Evolutionary conservation across 169 alveolate genomes (phyloP), one percentile per base, ranked within the genome.

Genomic region (Cryptosporidium baileyi): DNA sequence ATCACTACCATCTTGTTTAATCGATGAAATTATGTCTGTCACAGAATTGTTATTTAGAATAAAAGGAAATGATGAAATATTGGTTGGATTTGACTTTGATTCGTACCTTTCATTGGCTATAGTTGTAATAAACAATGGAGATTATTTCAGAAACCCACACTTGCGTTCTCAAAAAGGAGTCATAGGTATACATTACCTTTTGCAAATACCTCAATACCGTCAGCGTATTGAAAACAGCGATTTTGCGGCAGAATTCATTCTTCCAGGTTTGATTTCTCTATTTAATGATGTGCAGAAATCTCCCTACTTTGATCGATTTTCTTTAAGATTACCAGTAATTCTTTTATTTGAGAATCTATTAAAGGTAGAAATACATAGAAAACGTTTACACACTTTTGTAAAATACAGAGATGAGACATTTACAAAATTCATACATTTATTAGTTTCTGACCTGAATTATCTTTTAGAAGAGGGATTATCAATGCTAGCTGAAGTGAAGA

Each of bases 401-500:
- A 91, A 88, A 41, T 57, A 90, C 34, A 91, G 89, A 49, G 89
- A 89, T 67, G 94, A 94, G 81, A 63, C 90, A 41, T 94, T 93
- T 63, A 93, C 94, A n/a, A 95, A 94, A 28, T 81, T 94, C 81
- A 90, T 94, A 65, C 97, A 94, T 67, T 90, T 94, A 79, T 89
- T 94, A 30, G 91, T 94, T 51, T 92, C 91, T 41, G 97, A 94
- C 89, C 93, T 93, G 28, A 85, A 93, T 43, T 91, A 92, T 67
- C 79, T 94, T 11, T 91, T 94, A 32, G 97, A 94, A 62, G 96
- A 94, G 80, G 97, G 94, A 6, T 92, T 94, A 30, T 90, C 96
- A 28, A 92, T 91, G 54, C 91, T 94, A 11, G 88, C 96, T 1
- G 97, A 94, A 80, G 92, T 94, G 11, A 89, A 93, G 41, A 91